phyloP scores from a whole-genome alignment of 2,329 filamentous ascomycete species.

The Fusarium sp. region DNA sequence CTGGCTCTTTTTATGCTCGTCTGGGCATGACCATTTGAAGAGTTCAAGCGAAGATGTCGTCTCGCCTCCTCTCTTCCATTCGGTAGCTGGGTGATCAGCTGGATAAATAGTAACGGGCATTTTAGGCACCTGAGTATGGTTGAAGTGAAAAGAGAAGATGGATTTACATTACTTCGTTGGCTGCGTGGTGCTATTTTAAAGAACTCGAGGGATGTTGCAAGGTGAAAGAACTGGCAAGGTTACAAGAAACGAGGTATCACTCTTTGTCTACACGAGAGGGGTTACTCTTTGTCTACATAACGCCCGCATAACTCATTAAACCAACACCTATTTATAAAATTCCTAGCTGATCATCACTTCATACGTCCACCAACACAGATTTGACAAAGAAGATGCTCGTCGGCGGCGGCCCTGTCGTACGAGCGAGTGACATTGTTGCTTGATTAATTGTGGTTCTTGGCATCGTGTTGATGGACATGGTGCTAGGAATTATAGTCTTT shows the following conservation, averaged over 20 bases:
- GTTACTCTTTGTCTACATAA: no score
- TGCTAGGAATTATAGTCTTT: no score
- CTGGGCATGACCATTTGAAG: not conserved
- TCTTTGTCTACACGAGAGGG: not conserved
- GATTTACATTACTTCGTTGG: not conserved
- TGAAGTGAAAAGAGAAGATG: not conserved
- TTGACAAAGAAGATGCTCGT: not conserved
- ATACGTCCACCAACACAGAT: not conserved
- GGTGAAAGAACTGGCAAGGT: not conserved
- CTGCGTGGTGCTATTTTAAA: not conserved
- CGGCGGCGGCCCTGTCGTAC: no score
- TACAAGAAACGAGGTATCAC: not conserved
- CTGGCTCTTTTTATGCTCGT: not conserved
- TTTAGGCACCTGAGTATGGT: not conserved
- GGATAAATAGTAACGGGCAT: not conserved
- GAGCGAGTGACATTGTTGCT: no score
- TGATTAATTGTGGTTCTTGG: no score
- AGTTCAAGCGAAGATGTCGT: not conserved
- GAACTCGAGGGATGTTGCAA: not conserved
- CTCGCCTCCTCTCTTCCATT: not conserved
- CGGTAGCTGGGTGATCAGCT: not conserved
- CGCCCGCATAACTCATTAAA: no score
- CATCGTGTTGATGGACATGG: no score
- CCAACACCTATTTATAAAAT: not conserved
- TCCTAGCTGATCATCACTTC: not conserved